phyloP scores from a whole-genome alignment of 2,329 filamentous ascomycete species.

The Trichophyton simii region DNA sequence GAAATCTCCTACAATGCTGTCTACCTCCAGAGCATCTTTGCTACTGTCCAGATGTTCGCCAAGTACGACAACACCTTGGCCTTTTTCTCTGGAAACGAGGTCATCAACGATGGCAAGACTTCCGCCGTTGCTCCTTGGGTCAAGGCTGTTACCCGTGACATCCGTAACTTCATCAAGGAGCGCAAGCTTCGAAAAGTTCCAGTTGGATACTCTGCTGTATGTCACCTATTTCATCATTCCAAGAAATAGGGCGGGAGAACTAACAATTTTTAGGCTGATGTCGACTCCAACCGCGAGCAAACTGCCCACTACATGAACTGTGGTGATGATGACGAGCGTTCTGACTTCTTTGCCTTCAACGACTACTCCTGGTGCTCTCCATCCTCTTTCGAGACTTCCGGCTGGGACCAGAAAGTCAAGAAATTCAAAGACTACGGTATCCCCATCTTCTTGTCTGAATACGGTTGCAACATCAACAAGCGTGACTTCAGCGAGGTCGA shows the following conservation, averaged over 20 bases:
- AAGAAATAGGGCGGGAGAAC: not conserved
- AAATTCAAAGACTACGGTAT: conserved; percentile 78
- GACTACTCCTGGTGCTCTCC: conserved; percentile 65
- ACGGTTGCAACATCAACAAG: conserved; percentile 71
- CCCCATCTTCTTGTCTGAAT: conserved; percentile 90
- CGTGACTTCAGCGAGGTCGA: conserved; percentile 70
- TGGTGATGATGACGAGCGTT: conserved; percentile 67
- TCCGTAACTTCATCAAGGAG: conserved; percentile 55
- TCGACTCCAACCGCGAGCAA: conserved; percentile 71
- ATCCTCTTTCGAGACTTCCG: conserved; percentile 62
- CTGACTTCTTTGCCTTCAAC: conserved; percentile 85
- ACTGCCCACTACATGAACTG: conserved; percentile 92
- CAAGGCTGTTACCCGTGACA: conserved; percentile 67
- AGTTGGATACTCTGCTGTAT: conserved; percentile 55
- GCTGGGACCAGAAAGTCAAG: conserved; percentile 80
- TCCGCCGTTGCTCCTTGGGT: conserved; percentile 58
- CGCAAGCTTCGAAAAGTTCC: conserved; percentile 53
- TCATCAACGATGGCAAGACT: conserved; percentile 57
- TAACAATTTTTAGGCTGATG: conserved; percentile 48
- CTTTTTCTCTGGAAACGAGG: conserved; percentile 74
- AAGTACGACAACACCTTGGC: conserved; percentile 78
- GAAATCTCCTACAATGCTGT: conserved; percentile 68
- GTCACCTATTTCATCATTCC: conserved; percentile 5
- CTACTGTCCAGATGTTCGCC: conserved; percentile 72
- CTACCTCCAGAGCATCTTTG: conserved; percentile 77